A percentile compares a stretch with the other conserved stretches of the same genome.
phyloP scores from a whole-genome alignment of 2,329 filamentous ascomycete genomes.

The Seiridium cupressi region DNA sequence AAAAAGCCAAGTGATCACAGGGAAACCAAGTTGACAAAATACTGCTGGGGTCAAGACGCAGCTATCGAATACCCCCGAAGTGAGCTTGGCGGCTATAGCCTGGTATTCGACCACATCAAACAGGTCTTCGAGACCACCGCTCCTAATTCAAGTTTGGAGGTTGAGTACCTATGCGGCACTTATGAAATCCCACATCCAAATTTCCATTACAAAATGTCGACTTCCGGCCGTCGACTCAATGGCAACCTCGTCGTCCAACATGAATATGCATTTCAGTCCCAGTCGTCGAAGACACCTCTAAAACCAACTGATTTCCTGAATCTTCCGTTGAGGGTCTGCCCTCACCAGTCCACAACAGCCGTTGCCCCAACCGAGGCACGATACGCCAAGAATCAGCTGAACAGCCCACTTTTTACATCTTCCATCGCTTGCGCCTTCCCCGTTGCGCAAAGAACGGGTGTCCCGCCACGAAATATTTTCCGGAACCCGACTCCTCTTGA shows the following conservation, averaged over 20 bases:
- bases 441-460: neutral
- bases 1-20: neutral
- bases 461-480: neutral
- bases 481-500: neutral
- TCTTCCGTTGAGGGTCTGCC: conserved; percentile 2
- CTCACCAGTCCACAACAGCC: conserved; percentile 2
- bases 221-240: neutral
- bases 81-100: neutral
- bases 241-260: neutral
- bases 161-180: conserved; percentile 1
- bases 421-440: neutral
- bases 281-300: neutral
- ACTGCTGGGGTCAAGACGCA: conserved; percentile 5
- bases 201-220: neutral
- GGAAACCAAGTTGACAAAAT: neutral
- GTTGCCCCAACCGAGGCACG: neutral
- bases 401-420: neutral
- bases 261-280: neutral
- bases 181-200: neutral
- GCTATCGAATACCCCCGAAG: neutral
- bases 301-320: neutral
- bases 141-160: neutral
- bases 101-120: conserved; percentile 5
- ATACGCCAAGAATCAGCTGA: neutral
- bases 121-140: neutral